Evolutionary conservation across 768 basidiomycete genomes (phyloP), one percentile per base, ranked within the genome.

Genomic region (Auriscalpium microsporum): DNA sequence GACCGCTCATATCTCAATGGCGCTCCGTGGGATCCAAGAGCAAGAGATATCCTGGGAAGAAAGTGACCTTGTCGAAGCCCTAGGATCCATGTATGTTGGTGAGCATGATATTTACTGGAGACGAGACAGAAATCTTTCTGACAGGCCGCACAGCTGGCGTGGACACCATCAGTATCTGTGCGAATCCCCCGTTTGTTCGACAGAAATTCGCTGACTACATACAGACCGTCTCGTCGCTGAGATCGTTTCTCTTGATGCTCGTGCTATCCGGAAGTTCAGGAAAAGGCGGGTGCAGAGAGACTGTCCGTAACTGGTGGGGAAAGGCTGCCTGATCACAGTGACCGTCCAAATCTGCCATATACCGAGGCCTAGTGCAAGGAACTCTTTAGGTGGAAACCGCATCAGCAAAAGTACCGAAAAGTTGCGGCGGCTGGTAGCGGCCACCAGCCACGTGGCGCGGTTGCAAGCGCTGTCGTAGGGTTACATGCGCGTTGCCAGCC

Each of bases 191-290:
- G 13, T 45, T 50, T 46, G 35, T 10, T 10, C 9, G 21, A 34
- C 51, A 23, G 21, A 17, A 49, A 34, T 28, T n/a, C 4, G 21
- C 36, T 40, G 44, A 9, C 56, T 58, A 50, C 55, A 33, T 1
- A 47, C 58, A 79, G 82, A 86, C 77, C 2, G 71, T 84, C 48
- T 79, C 83, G 2, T 65, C 77, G 14, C 68, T 82, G 36, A 71
- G 72, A 33, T 79, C 83, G 45, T 84, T 89, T 68, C 65, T 90
- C 21, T 75, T 88, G 49, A 82, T 83, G 5, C 84, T 89, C 80
- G 72, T 85, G 51, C 68, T 72, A 8, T 61, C 86, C 86, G 0
- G 77, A 78, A 1, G 76, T 73, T 1, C 76, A 81, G 46, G 72
- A 53, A 36, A 50, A 54, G 13, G 87, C 83, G 0, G 84, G 87